phyloP scores from a whole-genome alignment of 2,329 filamentous ascomycete genomes.

The Hymenoscyphus occultus region DNA sequence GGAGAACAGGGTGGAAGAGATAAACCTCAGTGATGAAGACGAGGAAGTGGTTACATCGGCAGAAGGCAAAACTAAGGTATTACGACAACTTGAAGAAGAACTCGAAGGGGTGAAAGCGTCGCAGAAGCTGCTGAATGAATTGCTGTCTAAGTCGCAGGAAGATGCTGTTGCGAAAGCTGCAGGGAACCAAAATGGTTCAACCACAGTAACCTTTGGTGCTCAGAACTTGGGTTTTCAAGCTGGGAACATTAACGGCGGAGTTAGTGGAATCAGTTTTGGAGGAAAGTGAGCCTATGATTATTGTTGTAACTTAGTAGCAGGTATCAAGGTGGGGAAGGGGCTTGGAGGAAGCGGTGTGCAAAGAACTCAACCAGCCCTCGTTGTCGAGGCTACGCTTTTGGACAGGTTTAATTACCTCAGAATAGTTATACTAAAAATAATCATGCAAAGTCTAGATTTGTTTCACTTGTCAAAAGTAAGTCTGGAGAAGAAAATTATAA shows the following conservation, averaged over 20 bases:
- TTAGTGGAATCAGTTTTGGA: slow-evolving; percentile 26
- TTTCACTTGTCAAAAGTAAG: too few relatives aligned
- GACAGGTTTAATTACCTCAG: too few relatives aligned
- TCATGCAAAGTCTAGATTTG: too few relatives aligned
- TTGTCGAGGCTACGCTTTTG: too few relatives aligned
- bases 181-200: slow-evolving; percentile 18
- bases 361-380: too few relatives aligned
- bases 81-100: slow-evolving; percentile 29
- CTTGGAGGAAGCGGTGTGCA: too few relatives aligned
- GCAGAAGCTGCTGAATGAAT: slow-evolving; percentile 25
- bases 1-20: slow-evolving; percentile 33
- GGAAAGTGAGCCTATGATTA: slow-evolving; percentile 18
- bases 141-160: slow-evolving; percentile 28
- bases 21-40: slow-evolving; percentile 26
- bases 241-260: slow-evolving; percentile 24
- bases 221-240: slow-evolving; percentile 26
- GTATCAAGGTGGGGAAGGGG: too few relatives aligned
- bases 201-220: slow-evolving; percentile 25
- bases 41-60: slow-evolving; percentile 17
- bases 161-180: slow-evolving; percentile 27
- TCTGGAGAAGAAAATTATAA: too few relatives aligned
- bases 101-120: slow-evolving; percentile 22
- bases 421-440: too few relatives aligned
- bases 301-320: not conserved
- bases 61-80: slow-evolving; percentile 22